A percentile compares a stretch with the other conserved stretches of the same genome.
phyloP scores from a whole-genome alignment of 169 alveolate species.

The Plasmodium reichenowi region DNA sequence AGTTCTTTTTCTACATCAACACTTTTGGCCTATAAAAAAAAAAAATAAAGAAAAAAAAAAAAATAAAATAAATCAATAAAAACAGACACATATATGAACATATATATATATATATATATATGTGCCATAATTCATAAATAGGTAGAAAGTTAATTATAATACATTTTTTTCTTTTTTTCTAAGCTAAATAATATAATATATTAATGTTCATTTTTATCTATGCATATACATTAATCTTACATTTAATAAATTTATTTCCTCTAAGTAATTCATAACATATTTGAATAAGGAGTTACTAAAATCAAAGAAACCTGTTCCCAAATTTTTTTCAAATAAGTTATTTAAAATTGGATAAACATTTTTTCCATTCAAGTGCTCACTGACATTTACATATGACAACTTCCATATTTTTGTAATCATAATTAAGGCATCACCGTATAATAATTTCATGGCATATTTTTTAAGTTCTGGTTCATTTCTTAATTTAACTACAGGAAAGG shows the following conservation, averaged over 20 bases:
- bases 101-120: slow-evolving; percentile 1
- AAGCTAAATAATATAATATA: not conserved
- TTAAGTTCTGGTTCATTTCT: slow-evolving; percentile 23
- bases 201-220: not conserved
- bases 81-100: not conserved
- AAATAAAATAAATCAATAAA: no score
- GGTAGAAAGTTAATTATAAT: not conserved
- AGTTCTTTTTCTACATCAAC: slow-evolving; percentile 10
- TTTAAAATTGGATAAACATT: slow-evolving; percentile 41
- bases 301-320: slow-evolving; percentile 74
- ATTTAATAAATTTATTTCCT: slow-evolving; percentile 24
- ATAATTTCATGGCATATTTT: slow-evolving; percentile 42
- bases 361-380: slow-evolving; percentile 31
- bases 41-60: not conserved
- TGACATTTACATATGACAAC: slow-evolving; percentile 54
- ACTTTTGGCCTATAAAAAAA: slow-evolving; percentile 27
- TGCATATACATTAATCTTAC: slow-evolving; percentile 21
- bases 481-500: slow-evolving; percentile 17
- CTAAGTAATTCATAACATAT: slow-evolving; percentile 43
- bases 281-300: slow-evolving; percentile 53
- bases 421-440: slow-evolving; percentile 72
- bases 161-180: not conserved
- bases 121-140: not conserved
- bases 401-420: slow-evolving; percentile 73
- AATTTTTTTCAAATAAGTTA: slow-evolving; percentile 55